Evolutionary conservation across 23 red algal genomes (phyloP).

Genomic region (Cyanidioschyzon merolae): DNA sequence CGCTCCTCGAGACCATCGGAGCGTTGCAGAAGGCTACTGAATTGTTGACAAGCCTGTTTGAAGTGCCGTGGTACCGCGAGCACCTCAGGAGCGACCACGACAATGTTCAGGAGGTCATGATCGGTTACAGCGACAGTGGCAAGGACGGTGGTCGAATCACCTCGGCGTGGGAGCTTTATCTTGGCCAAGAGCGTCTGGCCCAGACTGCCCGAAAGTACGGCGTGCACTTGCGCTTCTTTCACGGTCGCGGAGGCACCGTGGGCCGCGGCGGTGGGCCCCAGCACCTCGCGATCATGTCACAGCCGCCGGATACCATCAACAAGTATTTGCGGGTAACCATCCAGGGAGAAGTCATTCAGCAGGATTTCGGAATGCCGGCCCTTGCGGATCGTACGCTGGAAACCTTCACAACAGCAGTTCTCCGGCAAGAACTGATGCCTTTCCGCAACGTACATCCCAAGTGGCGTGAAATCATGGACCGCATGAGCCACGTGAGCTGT

Average conservation of each 20-base stretch:
- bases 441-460: slow-evolving; percentile 41
- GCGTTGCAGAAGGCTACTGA: slow-evolving; percentile 45
- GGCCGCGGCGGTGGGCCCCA: slow-evolving; percentile 93
- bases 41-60: slow-evolving; percentile 56
- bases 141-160: slow-evolving; percentile 97
- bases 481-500: slow-evolving; percentile 60
- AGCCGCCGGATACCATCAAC: slow-evolving; percentile 92
- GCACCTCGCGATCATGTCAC: slow-evolving; percentile 92
- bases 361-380: slow-evolving; percentile 89
- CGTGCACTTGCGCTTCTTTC: slow-evolving; percentile 93
- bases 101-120: slow-evolving; percentile 95
- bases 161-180: slow-evolving; percentile 94
- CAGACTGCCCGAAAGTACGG: slow-evolving; percentile 59
- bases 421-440: slow-evolving; percentile 70
- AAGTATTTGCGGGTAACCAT: slow-evolving; percentile 94
- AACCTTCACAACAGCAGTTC: slow-evolving; percentile 79
- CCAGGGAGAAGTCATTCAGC: slow-evolving; percentile 96
- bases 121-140: slow-evolving; percentile 91
- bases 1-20: slow-evolving; percentile 85
- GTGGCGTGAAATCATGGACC: slow-evolving; percentile 67
- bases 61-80: slow-evolving; percentile 55
- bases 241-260: slow-evolving; percentile 79
- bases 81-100: slow-evolving; percentile 42
- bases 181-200: slow-evolving; percentile 77
- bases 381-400: slow-evolving; percentile 69